These are phyloP conservation scores for Fusarium buharicum DNA, from an alignment of 2,329 filamentous ascomycete species.

Conservation along the genomic window DNA sequence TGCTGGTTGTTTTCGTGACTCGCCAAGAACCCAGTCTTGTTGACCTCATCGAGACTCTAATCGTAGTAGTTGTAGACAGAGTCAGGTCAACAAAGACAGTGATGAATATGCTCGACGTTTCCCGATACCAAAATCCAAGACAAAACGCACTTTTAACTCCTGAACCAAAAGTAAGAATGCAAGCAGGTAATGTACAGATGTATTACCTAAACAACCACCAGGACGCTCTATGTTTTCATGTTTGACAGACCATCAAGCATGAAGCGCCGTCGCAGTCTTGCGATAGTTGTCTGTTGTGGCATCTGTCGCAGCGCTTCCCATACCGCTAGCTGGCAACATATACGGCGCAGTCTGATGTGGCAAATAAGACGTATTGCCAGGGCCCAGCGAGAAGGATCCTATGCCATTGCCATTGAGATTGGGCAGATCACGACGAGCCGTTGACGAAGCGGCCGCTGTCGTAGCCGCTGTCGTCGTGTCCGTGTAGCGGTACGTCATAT, in stretches of 20 bases:
- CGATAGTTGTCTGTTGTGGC: slow-evolving; percentile 24
- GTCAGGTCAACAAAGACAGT: neutral
- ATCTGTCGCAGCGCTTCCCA: slow-evolving; percentile 22
- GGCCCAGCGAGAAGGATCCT: slow-evolving; percentile 26
- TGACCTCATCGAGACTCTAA: neutral
- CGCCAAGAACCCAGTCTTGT: neutral
- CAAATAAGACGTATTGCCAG: slow-evolving; percentile 18
- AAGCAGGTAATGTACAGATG: slow-evolving; percentile 9
- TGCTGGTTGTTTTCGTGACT: slow-evolving; percentile 13
- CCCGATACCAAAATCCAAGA: slow-evolving; percentile 3
- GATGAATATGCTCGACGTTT: neutral
- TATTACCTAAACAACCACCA: neutral
- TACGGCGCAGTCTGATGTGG: slow-evolving; percentile 33
- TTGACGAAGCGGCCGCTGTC: slow-evolving; percentile 15
- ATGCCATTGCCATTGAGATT: slow-evolving; percentile 17
- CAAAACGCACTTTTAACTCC: slow-evolving; percentile 15
- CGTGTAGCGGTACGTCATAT: slow-evolving; percentile 49
- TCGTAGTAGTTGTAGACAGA: neutral
- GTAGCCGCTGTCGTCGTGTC: slow-evolving; percentile 43
- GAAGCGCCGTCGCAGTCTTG: slow-evolving; percentile 34
- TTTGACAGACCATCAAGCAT: slow-evolving; percentile 18
- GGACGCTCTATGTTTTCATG: neutral
- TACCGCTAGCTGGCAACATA: slow-evolving; percentile 32
- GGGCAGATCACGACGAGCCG: slow-evolving; percentile 29
- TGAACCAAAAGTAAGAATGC: slow-evolving; percentile 4